Evolutionary conservation across 352 stramenopile genomes (phyloP), one percentile per base, ranked within the genome.

Genomic region (Pythium apleroticum): DNA sequence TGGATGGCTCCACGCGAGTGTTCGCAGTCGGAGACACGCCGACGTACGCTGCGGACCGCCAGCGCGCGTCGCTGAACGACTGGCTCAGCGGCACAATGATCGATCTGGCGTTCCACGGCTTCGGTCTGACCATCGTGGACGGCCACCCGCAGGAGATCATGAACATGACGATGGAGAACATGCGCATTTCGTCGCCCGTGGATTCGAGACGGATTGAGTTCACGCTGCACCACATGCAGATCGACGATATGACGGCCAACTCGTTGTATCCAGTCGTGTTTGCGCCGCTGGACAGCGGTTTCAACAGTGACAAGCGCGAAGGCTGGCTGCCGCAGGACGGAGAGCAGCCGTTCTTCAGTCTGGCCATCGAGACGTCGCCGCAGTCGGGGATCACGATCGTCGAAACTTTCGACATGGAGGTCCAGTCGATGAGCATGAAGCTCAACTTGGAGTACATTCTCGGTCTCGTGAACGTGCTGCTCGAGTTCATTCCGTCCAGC

Each of bases 101-200:
- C 43, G 86, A 95, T 52, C 63, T 95, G 31, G 78, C 75, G 22
- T 66, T 96, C 46, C 55, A 69, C 28, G 66, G 66, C 24, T 68
- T 73, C 53, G 66, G 66, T 11, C 31, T 73, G 30, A 95, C 84
- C 17, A 74, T 96, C 39, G 86, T 96, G 22, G 88, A 96, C 30
- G 69, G 74, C 12, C 73, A 84, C 50, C 88, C 88, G 4, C 81
- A 81, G 45, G 88, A 96, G 65, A 73, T 94, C 30, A 54, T 95
- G 60, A 96, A 95, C 76, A 79, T 96, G 50, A 95, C 86, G 15
- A 87, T 96, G 78, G 88, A 96, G 63, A 90, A 66, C n/a, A 78
- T 96, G 60, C 78, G 71, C 1, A 77, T 96, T 28, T 68, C 76
- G 19, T 92, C 85, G 19, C 75, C 66, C 17, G 71, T 75, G 22